Evolutionary conservation across 164 flowering plant genomes (phyloP), one percentile per base, ranked within the genome.

Genomic region (Vitis rupestris): DNA sequence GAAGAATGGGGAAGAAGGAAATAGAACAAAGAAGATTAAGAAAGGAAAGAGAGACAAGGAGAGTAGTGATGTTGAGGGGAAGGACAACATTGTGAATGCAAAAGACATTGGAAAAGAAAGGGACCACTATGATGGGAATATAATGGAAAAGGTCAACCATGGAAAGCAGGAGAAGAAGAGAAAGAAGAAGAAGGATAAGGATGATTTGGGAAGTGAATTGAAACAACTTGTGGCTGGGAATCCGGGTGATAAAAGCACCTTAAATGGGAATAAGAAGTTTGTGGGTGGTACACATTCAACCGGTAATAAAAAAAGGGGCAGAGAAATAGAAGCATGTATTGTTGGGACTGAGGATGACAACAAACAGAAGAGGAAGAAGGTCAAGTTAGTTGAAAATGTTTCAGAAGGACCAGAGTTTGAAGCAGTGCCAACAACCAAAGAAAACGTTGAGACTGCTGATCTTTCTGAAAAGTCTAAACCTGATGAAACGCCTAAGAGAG

Each of bases 401-500:
- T 29, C 23, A 53, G 66, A 62, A 12, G 63, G 65, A 8, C 58
- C 10, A 23, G 27, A 49, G 47, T 49, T 54, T 49, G 37, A 56
- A 12, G 61, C 71, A 55, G 60, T 48, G 10, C 37, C 2, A 50
- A 50, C 10, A 54, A 17, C 37, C 48, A 67, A 54, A 63, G 60
- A 37, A 29, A 47, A 29, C 49, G 12, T 2, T 29, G 59, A 13
- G 37, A 0, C 51, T 8, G 23, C 56, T 16, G 63, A 72, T 59
- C 27, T 27, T 13, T 16, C 72, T 19, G 64, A 17, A 58, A 71
- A 68, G 48, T 56, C 71, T n/a, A 53, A 68, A 59, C 37, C 61
- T 10, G 66, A 52, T 17, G 48, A 50, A 59, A 50, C 52, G 23
- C 61, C 79, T 7, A 82, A 78, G 57, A 80, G 70, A 61, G 89